Evolutionary conservation across 2,329 filamentous ascomycete species (phyloP).

Genomic region (Aphanocladium album): DNA sequence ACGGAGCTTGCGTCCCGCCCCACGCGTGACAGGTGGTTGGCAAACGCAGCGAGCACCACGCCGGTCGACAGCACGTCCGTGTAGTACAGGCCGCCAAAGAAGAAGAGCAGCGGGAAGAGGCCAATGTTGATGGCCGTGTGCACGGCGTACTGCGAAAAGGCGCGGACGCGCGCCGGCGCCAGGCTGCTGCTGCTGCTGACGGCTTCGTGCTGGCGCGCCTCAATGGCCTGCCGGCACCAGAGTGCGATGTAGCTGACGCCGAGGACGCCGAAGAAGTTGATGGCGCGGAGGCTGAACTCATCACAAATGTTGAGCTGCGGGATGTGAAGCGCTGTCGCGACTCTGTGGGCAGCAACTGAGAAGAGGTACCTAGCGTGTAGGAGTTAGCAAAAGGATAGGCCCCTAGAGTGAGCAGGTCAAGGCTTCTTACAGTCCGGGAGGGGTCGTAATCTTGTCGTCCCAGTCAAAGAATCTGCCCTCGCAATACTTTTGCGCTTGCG

Average conservation of each 20-base stretch:
- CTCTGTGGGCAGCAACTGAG: slow-evolving; percentile 23
- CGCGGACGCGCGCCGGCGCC: slow-evolving; percentile 8
- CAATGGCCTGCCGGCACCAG: slow-evolving; percentile 48
- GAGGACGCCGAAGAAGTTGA: slow-evolving; percentile 39
- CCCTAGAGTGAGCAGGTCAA: slow-evolving; percentile 15
- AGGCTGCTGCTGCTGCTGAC: slow-evolving; percentile 15
- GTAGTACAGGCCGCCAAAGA: slow-evolving; percentile 94
- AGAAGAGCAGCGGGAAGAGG: slow-evolving; percentile 86
- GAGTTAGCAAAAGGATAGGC: not conserved
- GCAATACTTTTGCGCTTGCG: slow-evolving; percentile 87
- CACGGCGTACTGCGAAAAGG: slow-evolving; percentile 37
- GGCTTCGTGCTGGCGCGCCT: slow-evolving; percentile 33
- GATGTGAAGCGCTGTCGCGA: not conserved
- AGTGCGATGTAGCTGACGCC: slow-evolving; percentile 42
- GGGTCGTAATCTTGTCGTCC: slow-evolving; percentile 97
- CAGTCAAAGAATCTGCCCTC: slow-evolving; percentile 67
- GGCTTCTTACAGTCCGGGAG: slow-evolving; percentile 69
- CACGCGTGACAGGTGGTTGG: slow-evolving; percentile 46
- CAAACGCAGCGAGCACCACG: slow-evolving; percentile 66
- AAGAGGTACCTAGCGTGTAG: slow-evolving; percentile 38
- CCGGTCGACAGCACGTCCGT: slow-evolving; percentile 83
- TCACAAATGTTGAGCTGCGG: slow-evolving; percentile 20
- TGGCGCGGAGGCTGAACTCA: slow-evolving; percentile 37
- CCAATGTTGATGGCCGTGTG: slow-evolving; percentile 73
- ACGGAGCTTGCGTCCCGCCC: slow-evolving; percentile 26